phyloP scores from a whole-genome alignment of 495 filamentous ascomycete species.

The Parmelia sp. region DNA sequence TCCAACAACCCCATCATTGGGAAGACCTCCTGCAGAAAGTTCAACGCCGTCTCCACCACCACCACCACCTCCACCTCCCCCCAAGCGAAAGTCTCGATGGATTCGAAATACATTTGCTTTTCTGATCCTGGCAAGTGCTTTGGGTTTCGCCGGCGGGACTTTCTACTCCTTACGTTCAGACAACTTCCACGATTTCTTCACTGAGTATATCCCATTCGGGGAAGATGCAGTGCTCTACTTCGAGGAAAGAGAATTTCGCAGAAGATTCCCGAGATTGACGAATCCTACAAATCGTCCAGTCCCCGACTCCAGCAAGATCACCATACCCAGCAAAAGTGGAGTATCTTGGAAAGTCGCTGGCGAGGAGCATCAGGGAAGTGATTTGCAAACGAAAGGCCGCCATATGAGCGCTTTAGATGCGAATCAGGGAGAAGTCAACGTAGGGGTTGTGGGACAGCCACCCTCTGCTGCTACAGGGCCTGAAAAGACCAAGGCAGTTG shows the following conservation, averaged over 20 bases:
- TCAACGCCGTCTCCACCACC: conserved; percentile 40
- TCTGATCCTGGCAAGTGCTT: conserved; percentile 61
- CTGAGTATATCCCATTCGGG: conserved; percentile 90
- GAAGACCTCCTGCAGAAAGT: conserved; percentile 22
- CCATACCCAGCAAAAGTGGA: conserved; percentile 77
- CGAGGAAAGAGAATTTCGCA: conserved; percentile 90
- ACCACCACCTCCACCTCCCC: conserved; percentile 38
- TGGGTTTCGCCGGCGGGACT: conserved; percentile 80
- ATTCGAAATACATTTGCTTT: conserved; percentile 70
- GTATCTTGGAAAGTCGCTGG: conserved; percentile 74
- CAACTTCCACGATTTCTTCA: conserved; percentile 99
- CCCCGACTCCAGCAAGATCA: conserved; percentile 60
- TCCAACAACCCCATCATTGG: conserved; percentile 11
- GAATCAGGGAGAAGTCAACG: conserved; percentile 27
- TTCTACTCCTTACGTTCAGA: conserved; percentile 89
- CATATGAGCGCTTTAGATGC: conserved; percentile 42
- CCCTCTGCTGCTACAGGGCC: conserved; percentile 34
- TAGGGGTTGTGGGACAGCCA: conserved; percentile 29
- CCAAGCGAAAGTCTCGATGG: conserved; percentile 60
- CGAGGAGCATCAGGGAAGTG: conserved; percentile 41
- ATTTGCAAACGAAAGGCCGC: conserved; percentile 41
- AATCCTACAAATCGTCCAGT: conserved; percentile 44
- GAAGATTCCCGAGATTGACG: conserved; percentile 73
- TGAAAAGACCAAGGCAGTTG: conserved; percentile 34
- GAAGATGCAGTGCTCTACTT: conserved; percentile 96